phyloP scores from a whole-genome alignment of 257 asterid genomes.

The Solanum piurae region DNA sequence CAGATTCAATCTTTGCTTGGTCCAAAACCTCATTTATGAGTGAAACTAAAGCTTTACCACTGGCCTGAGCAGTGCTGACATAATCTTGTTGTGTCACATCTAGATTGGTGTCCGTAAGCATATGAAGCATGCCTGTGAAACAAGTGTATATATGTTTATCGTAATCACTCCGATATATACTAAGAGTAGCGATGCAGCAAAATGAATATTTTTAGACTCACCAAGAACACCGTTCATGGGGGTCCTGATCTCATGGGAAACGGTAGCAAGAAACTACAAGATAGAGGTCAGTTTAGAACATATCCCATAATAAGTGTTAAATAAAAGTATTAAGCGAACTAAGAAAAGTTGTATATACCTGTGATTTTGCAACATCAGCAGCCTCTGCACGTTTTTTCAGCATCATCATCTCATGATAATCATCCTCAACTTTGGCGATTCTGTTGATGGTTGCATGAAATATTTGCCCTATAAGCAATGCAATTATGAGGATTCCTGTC shows the following conservation, averaged over 20 bases:
- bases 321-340: not conserved
- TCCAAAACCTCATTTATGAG: constrained; percentile 92
- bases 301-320: not conserved
- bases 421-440: constrained; percentile 84
- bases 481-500: constrained; percentile 43
- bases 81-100: constrained; percentile 96
- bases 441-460: constrained; percentile 69
- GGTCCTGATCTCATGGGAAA: constrained; percentile 98
- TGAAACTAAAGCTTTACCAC: constrained; percentile 97
- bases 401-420: constrained; percentile 56
- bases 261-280: constrained; percentile 96
- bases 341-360: constrained; percentile 25
- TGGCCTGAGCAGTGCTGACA: constrained; percentile 92
- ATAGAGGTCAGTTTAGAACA: not conserved
- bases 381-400: constrained; percentile 86
- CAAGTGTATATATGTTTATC: not conserved
- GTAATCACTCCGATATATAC: not conserved
- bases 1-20: constrained; percentile 97
- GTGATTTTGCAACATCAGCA: constrained; percentile 92
- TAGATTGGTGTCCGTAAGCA: constrained; percentile 90
- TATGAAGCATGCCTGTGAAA: constrained; percentile 82
- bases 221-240: constrained; percentile 99
- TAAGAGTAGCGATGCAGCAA: not conserved
- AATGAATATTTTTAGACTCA: constrained; percentile 20
- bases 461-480: constrained; percentile 56